Conservation (phyloP, 768 basidiomycete species). For the Aureoboletus auriporus region DNA sequence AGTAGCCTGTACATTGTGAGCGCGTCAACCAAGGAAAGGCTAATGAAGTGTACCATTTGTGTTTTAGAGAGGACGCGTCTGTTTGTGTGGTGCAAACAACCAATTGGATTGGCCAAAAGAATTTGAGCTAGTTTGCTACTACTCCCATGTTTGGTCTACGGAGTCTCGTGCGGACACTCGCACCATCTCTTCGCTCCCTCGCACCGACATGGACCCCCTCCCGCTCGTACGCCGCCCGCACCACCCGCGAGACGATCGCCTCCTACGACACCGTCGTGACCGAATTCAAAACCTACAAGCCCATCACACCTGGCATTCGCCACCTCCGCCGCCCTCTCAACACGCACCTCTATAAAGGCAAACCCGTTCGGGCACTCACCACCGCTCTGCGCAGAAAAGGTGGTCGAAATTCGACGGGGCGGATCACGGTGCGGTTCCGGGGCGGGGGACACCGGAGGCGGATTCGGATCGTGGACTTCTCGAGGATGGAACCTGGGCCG, state of each 20-base stretch:
- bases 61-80: slow-evolving; percentile 25
- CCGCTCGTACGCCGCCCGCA: slow-evolving; percentile 34
- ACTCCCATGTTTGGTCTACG: slow-evolving; percentile 17
- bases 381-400: slow-evolving; percentile 78
- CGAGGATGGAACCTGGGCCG: slow-evolving; percentile 68
- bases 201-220: slow-evolving; percentile 10
- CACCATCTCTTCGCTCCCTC: slow-evolving; percentile 2
- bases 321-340: slow-evolving; percentile 83
- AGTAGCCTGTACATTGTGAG: slow-evolving; percentile 43
- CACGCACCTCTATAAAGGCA: slow-evolving; percentile 77
- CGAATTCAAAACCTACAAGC: slow-evolving; percentile 87
- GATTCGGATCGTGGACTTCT: slow-evolving; percentile 84
- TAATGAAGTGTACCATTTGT: slow-evolving; percentile 25
- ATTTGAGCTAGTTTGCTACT: too few species aligned
- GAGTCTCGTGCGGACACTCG: slow-evolving; percentile 4
- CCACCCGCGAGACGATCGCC: slow-evolving; percentile 28
- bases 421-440: slow-evolving; percentile 81
- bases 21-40: background rate
- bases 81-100: slow-evolving; percentile 33
- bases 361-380: slow-evolving; percentile 83
- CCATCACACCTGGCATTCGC: slow-evolving; percentile 80
- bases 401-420: slow-evolving; percentile 79
- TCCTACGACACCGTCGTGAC: slow-evolving; percentile 40
- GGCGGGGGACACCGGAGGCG: slow-evolving; percentile 92
- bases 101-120: too few species aligned